A percentile compares a stretch with the other conserved stretches of the same genome.
These are phyloP conservation scores for Rhizopus sp. DNA, from an alignment of 371 early-diverging fungal species.

Conservation along the genomic window DNA sequence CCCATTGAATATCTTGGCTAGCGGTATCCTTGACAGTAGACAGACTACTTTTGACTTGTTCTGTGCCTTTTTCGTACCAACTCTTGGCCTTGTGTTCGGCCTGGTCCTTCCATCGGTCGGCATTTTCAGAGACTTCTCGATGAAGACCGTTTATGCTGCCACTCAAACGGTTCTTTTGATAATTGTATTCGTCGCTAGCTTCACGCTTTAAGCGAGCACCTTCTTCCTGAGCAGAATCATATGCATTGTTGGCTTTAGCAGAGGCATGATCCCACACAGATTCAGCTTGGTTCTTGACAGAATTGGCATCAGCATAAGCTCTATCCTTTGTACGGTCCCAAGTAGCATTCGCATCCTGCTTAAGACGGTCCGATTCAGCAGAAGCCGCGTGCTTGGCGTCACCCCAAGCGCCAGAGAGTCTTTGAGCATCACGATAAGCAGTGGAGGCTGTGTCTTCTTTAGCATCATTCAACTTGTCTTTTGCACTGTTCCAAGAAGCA, in stretches of 20 bases:
- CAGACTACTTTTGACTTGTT: slow-evolving; percentile 16
- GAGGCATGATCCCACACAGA: slow-evolving; percentile 18
- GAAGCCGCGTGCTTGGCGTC: slow-evolving; percentile 13
- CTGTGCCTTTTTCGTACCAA: slow-evolving; percentile 19
- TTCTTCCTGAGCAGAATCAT: slow-evolving; percentile 9
- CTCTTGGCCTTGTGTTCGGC: slow-evolving; percentile 17
- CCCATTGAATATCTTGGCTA: slow-evolving; percentile 22
- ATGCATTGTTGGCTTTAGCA: slow-evolving; percentile 13
- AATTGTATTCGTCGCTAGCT: slow-evolving; percentile 4
- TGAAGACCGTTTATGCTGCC: slow-evolving; percentile 2
- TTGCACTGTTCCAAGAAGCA: not conserved
- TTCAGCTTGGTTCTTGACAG: slow-evolving; percentile 9
- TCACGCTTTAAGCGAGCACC: slow-evolving; percentile 10
- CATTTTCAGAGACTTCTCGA: slow-evolving; percentile 7
- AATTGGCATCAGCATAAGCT: slow-evolving; percentile 2
- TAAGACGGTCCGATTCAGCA: slow-evolving; percentile 13
- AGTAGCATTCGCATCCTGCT: slow-evolving; percentile 4
- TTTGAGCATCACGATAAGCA: not conserved
- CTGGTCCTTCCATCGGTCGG: slow-evolving; percentile 14
- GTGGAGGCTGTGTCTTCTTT: slow-evolving; percentile 10
- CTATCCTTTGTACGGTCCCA: slow-evolving; percentile 2
- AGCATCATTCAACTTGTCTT: slow-evolving; percentile 8
- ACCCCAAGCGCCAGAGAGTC: slow-evolving; percentile 6
- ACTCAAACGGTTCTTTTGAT: slow-evolving; percentile 8
- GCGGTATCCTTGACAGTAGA: slow-evolving; percentile 8